Percentiles rank a stretch among this genome's conserved stretches.
phyloP scores from a whole-genome alignment of 331 rosid genomes.

The Erythrophleum ivorense region DNA sequence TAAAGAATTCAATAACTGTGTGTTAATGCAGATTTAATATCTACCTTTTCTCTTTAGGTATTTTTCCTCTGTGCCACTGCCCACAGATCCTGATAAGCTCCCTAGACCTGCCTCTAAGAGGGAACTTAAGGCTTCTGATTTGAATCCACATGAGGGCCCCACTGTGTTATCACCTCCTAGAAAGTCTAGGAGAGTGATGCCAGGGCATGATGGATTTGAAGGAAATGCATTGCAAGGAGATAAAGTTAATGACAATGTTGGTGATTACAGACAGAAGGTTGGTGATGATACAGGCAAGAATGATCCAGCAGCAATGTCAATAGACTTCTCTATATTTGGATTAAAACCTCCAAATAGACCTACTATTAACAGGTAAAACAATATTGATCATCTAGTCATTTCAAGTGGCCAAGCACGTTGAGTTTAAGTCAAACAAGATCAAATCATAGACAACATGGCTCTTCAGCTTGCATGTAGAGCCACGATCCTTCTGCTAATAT shows the following conservation, averaged over 20 bases:
- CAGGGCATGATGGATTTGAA: conserved; percentile 77
- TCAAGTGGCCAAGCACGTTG: conserved; percentile 27
- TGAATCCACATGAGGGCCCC: conserved; percentile 73
- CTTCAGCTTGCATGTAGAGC: conserved; percentile 39
- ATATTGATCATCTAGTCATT: conserved; percentile 22
- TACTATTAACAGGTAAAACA: conserved; percentile 83
- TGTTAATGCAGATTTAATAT: conserved; percentile 31
- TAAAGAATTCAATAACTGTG: conserved; percentile 15
- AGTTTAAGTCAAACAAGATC: conserved; percentile 13
- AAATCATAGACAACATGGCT: background rate
- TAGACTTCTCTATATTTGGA: conserved; percentile 93
- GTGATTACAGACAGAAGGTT: conserved; percentile 53
- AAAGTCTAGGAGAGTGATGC: conserved; percentile 96
- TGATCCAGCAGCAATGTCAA: conserved; percentile 72
- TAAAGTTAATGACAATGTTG: conserved; percentile 57
- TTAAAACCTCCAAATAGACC: conserved; percentile 93
- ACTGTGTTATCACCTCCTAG: conserved; percentile 93
- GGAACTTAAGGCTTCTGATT: conserved; percentile 69
- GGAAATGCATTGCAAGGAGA: conserved; percentile 61
- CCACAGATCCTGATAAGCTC: conserved; percentile 76
- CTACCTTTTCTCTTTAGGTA: conserved; percentile 49
- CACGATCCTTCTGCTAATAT: conserved; percentile 25
- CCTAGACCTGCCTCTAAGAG: conserved; percentile 92
- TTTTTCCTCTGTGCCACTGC: conserved; percentile 59
- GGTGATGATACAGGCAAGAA: conserved; percentile 75